Evolutionary conservation across 371 early-diverging fungal genomes (phyloP), one percentile per base, ranked within the genome.

Genomic region (Mucor mucedo): DNA sequence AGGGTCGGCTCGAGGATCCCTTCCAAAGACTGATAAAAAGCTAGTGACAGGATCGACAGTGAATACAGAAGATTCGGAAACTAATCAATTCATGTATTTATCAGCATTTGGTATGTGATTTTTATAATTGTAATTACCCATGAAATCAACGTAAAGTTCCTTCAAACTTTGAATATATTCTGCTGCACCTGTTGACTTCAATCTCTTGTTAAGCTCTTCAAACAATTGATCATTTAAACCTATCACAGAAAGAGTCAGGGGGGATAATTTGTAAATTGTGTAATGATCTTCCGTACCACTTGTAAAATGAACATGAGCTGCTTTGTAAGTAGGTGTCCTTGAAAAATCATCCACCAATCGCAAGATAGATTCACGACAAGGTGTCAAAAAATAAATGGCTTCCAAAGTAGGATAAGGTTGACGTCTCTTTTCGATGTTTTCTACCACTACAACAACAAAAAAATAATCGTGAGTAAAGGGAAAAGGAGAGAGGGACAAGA

Each of bases 351-450:
- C 87, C 9, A 95, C 88, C n/a, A 97, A 71, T 21, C 87, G 81
- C n/a, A 78, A 76, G 33, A 97, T 77, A 5, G 92, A 89, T 52
- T 92, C 90, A 32, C 84, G 78, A 13, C 91, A 90, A 10, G 98
- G 95, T 9, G 93, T 87, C 59, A 98, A 76, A 65, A 97, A 87
- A 71, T 98, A 98, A 49, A 99, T 87, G n/a, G 95, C 98, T 60
- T 96, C 97, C 16, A 89, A 76, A 3, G 84, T 82, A 1, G 94
- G 91, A 66, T 93, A 92, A 1, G 95, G 90, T 66, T 93, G 92
- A 13, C 98, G 86, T 42, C 80, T 75, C 52, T 87, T 90, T 63
- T 89, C 89, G 47, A 96, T 84, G 64, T 87, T 89, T 64, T 98
- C 91, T 28, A 89, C 86, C 78, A 78, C 83, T 82, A 41, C 14